Evolutionary conservation across 768 basidiomycete species (phyloP), one percentile per base, ranked within the genome.

Genomic region (Pisolithus marmoratus): DNA sequence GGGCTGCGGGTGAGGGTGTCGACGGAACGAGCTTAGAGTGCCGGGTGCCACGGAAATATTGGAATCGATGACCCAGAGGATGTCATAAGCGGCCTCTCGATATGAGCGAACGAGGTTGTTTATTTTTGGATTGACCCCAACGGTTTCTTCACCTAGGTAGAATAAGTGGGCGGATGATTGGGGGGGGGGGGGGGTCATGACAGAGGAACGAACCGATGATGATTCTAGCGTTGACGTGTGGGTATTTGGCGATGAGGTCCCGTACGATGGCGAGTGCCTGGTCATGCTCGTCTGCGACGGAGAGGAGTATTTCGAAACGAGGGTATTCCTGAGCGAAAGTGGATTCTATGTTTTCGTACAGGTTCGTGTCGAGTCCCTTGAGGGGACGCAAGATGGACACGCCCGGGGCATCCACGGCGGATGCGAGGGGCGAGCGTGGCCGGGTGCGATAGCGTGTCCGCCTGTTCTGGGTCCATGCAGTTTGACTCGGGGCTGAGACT

Each of bases 1-100:
- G 67, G 51, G 3, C 75, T 64, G 3, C 71, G 72, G 12, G 69
- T 73, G 38, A 95, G 76, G n/a, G 82, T 74, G 60, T 88, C 90
- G 31, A 98, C 88, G 14, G 92, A 84, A 52, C 91, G 84, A 2
- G 86, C 83, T n/a, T 23, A 99, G 81, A 11, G 92, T 87, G 15
- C 85, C 85, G 1, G 85, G 76, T 42, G 82, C 81, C 22, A 85
- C 84, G 52, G 83, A 80, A 48, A 98, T 81, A 58, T 95, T 95
- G n/a, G 95, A 96, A 68, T 99, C 96, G 46, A 98, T 77, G 27
- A 98, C 87, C 94, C 94, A 99, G 46, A 98, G 72, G 46, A 98
- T 88, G 62, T 98, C 93, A 63, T 96, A 75, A 50, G 77, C 71
- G 0, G 95, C 96, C 63, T 81, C 72, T 42, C 76, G 75, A 66